These are phyloP conservation scores for Fusarium avenaceum DNA, from an alignment of 2,329 filamentous ascomycete species.

Conservation along the genomic window DNA sequence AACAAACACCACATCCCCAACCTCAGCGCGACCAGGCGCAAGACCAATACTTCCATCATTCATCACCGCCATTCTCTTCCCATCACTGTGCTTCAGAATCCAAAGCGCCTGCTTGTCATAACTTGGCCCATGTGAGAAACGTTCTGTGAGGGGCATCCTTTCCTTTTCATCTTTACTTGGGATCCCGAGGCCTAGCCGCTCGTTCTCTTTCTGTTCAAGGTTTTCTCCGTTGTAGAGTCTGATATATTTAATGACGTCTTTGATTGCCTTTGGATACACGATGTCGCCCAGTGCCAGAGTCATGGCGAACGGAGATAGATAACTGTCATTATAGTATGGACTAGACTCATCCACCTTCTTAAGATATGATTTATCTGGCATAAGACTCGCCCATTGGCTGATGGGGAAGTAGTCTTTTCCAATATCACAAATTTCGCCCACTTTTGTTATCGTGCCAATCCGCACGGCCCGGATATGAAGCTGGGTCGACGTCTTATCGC, in stretches of 20 bases:
- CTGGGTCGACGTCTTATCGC: background rate
- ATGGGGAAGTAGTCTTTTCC: background rate
- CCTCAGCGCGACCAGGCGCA: background rate
- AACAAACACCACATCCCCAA: background rate
- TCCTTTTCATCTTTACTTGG: background rate
- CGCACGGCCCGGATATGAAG: background rate
- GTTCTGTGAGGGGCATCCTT: background rate
- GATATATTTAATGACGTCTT: background rate
- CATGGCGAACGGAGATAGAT: background rate
- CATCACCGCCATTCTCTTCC: background rate
- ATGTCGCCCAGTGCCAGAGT: background rate
- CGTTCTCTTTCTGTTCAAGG: fast-evolving
- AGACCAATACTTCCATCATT: background rate
- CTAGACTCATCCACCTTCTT: background rate
- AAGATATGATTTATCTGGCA: background rate
- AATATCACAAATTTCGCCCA: background rate
- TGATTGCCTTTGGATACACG: background rate
- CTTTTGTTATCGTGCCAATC: background rate
- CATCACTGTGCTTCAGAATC: background rate
- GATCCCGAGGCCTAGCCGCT: background rate
- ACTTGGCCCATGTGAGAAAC: background rate
- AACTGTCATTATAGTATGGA: background rate
- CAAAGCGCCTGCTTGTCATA: background rate
- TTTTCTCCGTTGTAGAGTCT: background rate
- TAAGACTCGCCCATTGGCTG: background rate